Percentiles rank a stretch among this genome's conserved stretches.
These are phyloP conservation scores for Globisporangium viniferum DNA, from an alignment of 352 stramenopile species.

Conservation along the genomic window DNA sequence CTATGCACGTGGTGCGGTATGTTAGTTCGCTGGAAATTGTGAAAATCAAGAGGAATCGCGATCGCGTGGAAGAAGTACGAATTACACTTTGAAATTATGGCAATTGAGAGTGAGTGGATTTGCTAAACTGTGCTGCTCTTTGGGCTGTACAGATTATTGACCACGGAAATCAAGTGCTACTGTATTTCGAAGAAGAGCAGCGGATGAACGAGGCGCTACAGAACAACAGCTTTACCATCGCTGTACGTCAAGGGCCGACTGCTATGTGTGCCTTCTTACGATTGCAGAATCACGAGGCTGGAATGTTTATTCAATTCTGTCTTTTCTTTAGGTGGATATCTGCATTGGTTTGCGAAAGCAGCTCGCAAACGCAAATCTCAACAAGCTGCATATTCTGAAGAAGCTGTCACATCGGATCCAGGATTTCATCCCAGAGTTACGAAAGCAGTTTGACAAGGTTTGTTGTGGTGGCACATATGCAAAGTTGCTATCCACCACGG, in stretches of 20 bases:
- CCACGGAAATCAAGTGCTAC: slow-evolving; percentile 33
- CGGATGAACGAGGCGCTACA: slow-evolving; percentile 72
- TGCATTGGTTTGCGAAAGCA: slow-evolving; percentile 57
- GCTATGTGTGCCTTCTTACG: not conserved
- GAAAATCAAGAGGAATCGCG: slow-evolving; percentile 78
- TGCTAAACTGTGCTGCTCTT: not conserved
- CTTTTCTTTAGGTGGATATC: slow-evolving; percentile 55
- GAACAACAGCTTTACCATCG: slow-evolving; percentile 61
- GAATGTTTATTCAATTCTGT: not conserved
- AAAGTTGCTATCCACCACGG: not conserved
- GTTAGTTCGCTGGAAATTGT: slow-evolving; percentile 74
- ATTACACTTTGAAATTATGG: not conserved
- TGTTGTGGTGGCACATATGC: not conserved
- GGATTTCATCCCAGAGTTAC: slow-evolving; percentile 71
- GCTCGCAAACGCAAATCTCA: slow-evolving; percentile 38
- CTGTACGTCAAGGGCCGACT: slow-evolving; percentile 28
- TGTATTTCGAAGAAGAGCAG: slow-evolving; percentile 74
- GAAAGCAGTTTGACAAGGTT: slow-evolving; percentile 74
- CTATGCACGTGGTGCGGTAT: not conserved
- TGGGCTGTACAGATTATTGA: slow-evolving; percentile 50
- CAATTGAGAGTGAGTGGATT: not conserved
- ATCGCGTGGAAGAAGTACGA: slow-evolving; percentile 64
- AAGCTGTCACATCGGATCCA: slow-evolving; percentile 63
- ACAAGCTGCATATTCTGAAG: slow-evolving; percentile 53
- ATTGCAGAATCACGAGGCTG: not conserved